A percentile compares a stretch with the other conserved stretches of the same genome.
phyloP scores from a whole-genome alignment of 495 filamentous ascomycete genomes.

The Hypoxylon intermedium region DNA sequence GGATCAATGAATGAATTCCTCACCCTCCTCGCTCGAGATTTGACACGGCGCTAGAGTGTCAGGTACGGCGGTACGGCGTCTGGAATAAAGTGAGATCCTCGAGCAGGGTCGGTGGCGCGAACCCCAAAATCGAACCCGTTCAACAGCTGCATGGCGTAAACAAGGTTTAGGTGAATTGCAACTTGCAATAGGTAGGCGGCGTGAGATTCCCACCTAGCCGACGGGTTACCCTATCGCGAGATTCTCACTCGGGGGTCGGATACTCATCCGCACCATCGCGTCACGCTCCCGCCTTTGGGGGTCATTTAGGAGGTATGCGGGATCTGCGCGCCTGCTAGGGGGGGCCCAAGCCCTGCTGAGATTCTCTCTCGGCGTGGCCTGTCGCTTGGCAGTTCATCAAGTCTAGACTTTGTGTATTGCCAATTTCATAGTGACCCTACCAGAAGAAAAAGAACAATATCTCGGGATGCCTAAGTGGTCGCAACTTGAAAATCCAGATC shows the following conservation, averaged over 20 bases:
- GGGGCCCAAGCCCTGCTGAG: conserved; percentile 15
- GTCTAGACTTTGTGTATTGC: not conserved
- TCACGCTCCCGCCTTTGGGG: conserved; percentile 5
- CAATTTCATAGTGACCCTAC: not conserved
- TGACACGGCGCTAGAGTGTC: not conserved
- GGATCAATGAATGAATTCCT: conserved; percentile 9
- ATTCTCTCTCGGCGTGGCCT: conserved; percentile 13
- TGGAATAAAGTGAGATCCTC: not conserved
- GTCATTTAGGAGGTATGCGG: conserved; percentile 4
- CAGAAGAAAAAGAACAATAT: not conserved
- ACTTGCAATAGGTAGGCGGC: not conserved
- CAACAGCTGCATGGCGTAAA: conserved; percentile 28
- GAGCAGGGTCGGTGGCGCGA: conserved; percentile 18
- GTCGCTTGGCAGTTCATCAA: conserved; percentile 3
- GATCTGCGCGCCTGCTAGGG: conserved; percentile 7
- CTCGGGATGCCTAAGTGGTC: conserved; percentile 9
- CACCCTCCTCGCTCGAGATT: not conserved
- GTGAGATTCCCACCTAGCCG: not conserved
- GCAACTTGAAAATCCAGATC: conserved; percentile 10
- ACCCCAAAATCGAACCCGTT: conserved; percentile 13
- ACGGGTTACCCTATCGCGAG: conserved; percentile 2
- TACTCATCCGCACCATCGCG: not conserved
- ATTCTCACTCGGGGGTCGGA: not conserved
- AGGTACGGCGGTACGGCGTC: not conserved
- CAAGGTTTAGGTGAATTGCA: conserved; percentile 22